Evolutionary conservation across 2,329 filamentous ascomycete species (phyloP), one percentile per base, ranked within the genome.

Genomic region (Lachnellula cervina): DNA sequence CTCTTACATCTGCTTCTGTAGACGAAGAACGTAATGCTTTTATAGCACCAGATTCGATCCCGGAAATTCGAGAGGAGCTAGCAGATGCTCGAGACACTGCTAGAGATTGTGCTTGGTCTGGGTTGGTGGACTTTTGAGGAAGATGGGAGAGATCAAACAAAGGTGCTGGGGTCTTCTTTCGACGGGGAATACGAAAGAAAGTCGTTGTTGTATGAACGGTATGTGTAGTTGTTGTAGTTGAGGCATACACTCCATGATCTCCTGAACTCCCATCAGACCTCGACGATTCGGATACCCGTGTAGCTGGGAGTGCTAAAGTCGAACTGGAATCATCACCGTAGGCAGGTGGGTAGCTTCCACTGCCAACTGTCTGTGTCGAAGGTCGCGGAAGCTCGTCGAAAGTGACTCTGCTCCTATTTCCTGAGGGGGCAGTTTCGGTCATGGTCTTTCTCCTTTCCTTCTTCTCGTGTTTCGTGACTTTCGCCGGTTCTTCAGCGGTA

Each of bases 141-240:
- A 97, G 78, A 56, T 93, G 92, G 42, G 90, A 90, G 14, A 97
- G 77, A 55, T 93, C 91, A 66, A 97, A 97, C 37, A 97, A 75
- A 3, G 89, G 82, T 28, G 83, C 86, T 38, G 84, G 82, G 3
- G 55, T 54, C 57, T 88, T 84, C 66, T 88, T 90, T 66, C 90
- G 81, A 51, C 90, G 87, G 35, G 87, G 83, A 60, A 97, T 78
- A 56, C 85, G 86, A 70, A 97, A 96, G 69, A 96, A 90, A 25
- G 87, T 87, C 21, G 80, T 88, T 37, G 81, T 85, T 5, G 82
- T 81, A 28, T 81, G 78, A 14, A 80, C 74, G 9, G 80, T 83
- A 60, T 88, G 83, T 11, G 84, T 86, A 6, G 83, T 85, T 45
- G 78, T 85, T 52, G 78, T 81, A 47, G 75, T 80, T 60, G 75